Percentiles rank a stretch among this genome's conserved stretches.
These are phyloP conservation scores for Pseudomicrostroma phylloplanum DNA, from an alignment of 1,284 basidiomycete genomes.

Conservation along the genomic window DNA sequence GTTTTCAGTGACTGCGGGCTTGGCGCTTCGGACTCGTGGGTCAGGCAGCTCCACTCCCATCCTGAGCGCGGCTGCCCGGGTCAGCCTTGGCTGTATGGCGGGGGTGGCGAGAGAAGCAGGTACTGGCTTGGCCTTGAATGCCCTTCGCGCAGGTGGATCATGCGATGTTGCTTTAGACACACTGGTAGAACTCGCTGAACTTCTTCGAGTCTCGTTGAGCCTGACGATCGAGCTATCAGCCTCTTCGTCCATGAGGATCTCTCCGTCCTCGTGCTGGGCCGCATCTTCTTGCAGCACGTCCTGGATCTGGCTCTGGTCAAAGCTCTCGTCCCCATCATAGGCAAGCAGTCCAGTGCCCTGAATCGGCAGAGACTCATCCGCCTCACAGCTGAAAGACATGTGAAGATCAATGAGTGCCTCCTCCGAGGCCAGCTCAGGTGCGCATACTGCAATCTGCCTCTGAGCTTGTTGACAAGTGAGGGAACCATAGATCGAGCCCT, in stretches of 20 bases:
- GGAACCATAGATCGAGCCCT: constrained; percentile 26
- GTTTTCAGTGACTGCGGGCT: constrained; percentile 2
- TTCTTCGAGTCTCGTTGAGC: not conserved
- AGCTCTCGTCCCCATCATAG: constrained; percentile 8
- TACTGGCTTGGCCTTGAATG: constrained; percentile 66
- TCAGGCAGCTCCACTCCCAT: constrained; percentile 43
- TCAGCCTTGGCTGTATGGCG: constrained; percentile 68
- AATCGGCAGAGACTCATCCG: constrained; percentile 4
- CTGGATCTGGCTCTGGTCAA: constrained; percentile 16
- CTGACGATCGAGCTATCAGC: not conserved
- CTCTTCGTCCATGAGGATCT: not conserved
- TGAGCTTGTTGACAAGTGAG: constrained; percentile 15
- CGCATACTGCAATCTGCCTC: constrained; percentile 26
- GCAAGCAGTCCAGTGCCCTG: constrained; percentile 13
- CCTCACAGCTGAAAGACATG: constrained; percentile 2
- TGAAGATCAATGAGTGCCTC: constrained; percentile 12
- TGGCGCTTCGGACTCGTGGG: constrained; percentile 11
- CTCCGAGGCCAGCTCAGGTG: constrained; percentile 20
- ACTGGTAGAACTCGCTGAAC: not conserved
- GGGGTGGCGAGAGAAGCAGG: constrained; percentile 62
- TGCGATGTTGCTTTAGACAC: not conserved
- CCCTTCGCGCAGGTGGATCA: not conserved
- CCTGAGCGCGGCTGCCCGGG: constrained; percentile 68
- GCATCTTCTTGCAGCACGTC: constrained; percentile 15
- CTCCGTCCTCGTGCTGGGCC: constrained; percentile 15